Evolutionary conservation across 2,329 filamentous ascomycete genomes (phyloP).

Genomic region (Curvularia verruculosa): DNA sequence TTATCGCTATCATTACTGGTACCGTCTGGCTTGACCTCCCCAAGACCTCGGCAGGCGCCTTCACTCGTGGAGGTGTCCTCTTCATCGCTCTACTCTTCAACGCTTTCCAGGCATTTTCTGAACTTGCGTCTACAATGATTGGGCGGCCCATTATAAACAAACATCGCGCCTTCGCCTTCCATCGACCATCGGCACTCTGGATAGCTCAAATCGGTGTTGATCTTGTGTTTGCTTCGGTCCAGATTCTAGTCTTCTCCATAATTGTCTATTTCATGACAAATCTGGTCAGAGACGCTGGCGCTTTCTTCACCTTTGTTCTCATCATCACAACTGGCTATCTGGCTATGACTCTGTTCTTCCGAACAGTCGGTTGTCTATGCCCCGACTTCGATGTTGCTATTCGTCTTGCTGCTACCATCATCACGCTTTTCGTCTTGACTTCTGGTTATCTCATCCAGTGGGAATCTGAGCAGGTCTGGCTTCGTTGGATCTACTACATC

Average conservation of each 20-base stretch:
- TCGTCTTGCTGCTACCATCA: conserved; percentile 76
- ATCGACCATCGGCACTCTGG: conserved; percentile 81
- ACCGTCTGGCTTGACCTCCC: conserved; percentile 78
- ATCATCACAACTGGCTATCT: conserved; percentile 53
- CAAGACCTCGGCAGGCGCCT: conserved; percentile 69
- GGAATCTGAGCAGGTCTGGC: conserved; percentile 76
- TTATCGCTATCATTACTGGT: conserved; percentile 79
- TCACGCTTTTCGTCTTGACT: conserved; percentile 81
- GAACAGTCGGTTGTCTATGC: conserved; percentile 66
- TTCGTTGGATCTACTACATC: conserved; percentile 81
- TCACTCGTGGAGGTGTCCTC: conserved; percentile 79
- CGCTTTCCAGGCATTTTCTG: conserved; percentile 83
- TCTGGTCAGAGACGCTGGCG: conserved; percentile 52
- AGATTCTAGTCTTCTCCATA: conserved; percentile 63
- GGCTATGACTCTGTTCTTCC: conserved; percentile 54
- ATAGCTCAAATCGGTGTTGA: conserved; percentile 84
- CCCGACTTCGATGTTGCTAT: conserved; percentile 86
- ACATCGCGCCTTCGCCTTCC: conserved; percentile 82
- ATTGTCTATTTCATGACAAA: conserved; percentile 59
- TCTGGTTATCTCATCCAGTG: conserved; percentile 86
- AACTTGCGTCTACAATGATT: conserved; percentile 76
- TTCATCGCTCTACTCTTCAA: conserved; percentile 85
- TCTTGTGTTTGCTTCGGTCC: conserved; percentile 70
- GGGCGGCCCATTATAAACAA: conserved; percentile 81
- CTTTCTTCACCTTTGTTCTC: conserved; percentile 57